Evolutionary conservation across 306 rosid species (phyloP), one percentile per base, ranked within the genome.

Genomic region (Arachis hypogaea): DNA sequence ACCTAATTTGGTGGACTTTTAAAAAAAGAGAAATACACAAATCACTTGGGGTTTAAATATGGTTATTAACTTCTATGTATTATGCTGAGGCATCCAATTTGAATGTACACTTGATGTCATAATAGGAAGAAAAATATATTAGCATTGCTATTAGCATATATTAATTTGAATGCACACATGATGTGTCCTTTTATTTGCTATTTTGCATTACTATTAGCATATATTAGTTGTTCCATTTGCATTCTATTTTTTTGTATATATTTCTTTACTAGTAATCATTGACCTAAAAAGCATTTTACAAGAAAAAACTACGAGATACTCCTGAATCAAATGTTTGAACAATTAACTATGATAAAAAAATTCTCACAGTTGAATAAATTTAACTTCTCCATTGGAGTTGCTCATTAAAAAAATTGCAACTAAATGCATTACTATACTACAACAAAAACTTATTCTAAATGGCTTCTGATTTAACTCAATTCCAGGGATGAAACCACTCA

Each of bases 401-500:
- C 73, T 51, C 6, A 9, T 22, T 3, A 18, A 18, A 55, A 43
- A 49, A 56, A 52, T 11, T 9, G 14, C 7, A 5, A 29, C 62
- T 62, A 45, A 10, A 60, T 52, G 18, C 57, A 71, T 72, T 79
- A 38, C 78, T n/a, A 7, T 7, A 45, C 9, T 47, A 47, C 71
- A 60, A 65, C 29, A 38, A 14, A 57, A 59, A 57, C 52, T 11
- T 60, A 38, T 54, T 80, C 50, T 59, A 75, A 63, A 72, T 29
- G 33, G 44, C 30, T 30, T 18, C 1, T 52, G 28, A 70, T 67
- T 63, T 41, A 14, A 44, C 47, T 80, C 61, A 75, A 82, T 76
- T 84, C 59, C 89, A 94, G 99, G 92, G 47, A 95, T 77, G 72
- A 90, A 92, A 6, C 92, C 89, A 81, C 63, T 88, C 74, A 82